Percentiles rank a stretch among this genome's conserved stretches.
phyloP scores from a whole-genome alignment of 2,329 filamentous ascomycete species.

The Plectosphaerella sp. region DNA sequence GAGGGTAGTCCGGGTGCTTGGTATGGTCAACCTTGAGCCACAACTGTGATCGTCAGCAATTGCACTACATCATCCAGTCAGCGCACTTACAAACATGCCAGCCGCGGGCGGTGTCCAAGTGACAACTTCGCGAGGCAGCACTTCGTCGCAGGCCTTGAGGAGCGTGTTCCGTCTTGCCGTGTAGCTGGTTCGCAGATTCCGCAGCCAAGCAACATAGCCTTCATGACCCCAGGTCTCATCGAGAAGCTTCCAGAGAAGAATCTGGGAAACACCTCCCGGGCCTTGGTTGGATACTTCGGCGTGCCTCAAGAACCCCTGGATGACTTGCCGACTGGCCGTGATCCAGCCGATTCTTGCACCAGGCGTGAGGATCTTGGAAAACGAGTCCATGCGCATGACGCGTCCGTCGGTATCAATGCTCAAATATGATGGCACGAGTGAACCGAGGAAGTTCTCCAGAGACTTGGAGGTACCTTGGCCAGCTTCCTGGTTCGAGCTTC shows the following conservation, averaged over 20 bases:
- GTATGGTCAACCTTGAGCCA: conserved; percentile 68
- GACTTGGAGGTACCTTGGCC: conserved; percentile 28
- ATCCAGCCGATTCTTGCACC: conserved; percentile 83
- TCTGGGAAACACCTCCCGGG: conserved; percentile 77
- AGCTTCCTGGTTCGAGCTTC: conserved; percentile 34
- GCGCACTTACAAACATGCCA: conserved; percentile 81
- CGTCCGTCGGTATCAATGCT: conserved; percentile 81
- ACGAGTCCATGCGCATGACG: conserved; percentile 85
- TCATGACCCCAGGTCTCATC: conserved; percentile 92
- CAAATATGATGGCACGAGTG: conserved; percentile 69
- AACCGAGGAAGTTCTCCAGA: conserved; percentile 68
- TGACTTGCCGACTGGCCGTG: conserved; percentile 76
- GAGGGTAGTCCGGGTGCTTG: conserved; percentile 57
- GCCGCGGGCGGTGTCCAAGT: conserved; percentile 75
- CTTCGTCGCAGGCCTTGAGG: conserved; percentile 71
- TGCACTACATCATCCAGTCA: not conserved
- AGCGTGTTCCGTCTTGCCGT: conserved; percentile 74
- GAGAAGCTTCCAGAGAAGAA: conserved; percentile 80
- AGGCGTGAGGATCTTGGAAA: conserved; percentile 85
- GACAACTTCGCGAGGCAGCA: conserved; percentile 70
- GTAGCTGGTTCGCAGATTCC: conserved; percentile 75
- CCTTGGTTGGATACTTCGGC: conserved; percentile 80
- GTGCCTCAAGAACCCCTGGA: conserved; percentile 76
- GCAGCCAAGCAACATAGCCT: conserved; percentile 85
- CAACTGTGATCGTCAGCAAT: conserved; percentile 36